Evolutionary conservation across 177 flowering plant species (phyloP).

Genomic region (Vitis hybrid): DNA sequence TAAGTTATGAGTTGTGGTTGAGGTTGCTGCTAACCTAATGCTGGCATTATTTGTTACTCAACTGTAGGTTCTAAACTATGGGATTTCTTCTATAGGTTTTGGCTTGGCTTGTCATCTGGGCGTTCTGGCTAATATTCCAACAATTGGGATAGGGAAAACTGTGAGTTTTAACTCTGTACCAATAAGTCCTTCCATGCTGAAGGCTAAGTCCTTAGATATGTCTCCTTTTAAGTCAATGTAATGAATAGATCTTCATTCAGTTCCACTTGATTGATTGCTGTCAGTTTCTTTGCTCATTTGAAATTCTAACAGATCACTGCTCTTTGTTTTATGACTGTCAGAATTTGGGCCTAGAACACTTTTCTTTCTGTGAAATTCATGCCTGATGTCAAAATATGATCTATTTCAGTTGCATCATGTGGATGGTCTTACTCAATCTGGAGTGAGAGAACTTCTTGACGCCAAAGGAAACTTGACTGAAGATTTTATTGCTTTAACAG

Average conservation of each 20-base stretch:
- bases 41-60: background rate
- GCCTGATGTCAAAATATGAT: constrained; percentile 1
- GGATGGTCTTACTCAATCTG: constrained; percentile 70
- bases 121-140: constrained; percentile 71
- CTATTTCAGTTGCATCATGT: constrained; percentile 80
- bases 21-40: too few species aligned
- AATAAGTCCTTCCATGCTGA: background rate
- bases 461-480: constrained; percentile 34
- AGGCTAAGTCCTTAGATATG: background rate
- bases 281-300: too few species aligned
- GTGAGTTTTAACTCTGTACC: constrained; percentile 38
- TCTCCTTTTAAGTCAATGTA: too few species aligned
- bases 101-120: constrained; percentile 95
- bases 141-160: constrained; percentile 89
- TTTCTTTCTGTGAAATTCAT: background rate
- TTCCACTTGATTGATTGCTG: too few species aligned
- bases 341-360: background rate
- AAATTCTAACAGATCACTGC: too few species aligned
- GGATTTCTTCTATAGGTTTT: constrained; percentile 53
- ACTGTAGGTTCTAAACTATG: background rate
- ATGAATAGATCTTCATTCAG: too few species aligned
- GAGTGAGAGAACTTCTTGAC: constrained; percentile 53
- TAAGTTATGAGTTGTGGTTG: too few species aligned
- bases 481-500: constrained; percentile 51
- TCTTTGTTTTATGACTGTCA: too few species aligned